phyloP scores from a whole-genome alignment of 2,329 filamentous ascomycete species.

The Thelonectria blattea region DNA sequence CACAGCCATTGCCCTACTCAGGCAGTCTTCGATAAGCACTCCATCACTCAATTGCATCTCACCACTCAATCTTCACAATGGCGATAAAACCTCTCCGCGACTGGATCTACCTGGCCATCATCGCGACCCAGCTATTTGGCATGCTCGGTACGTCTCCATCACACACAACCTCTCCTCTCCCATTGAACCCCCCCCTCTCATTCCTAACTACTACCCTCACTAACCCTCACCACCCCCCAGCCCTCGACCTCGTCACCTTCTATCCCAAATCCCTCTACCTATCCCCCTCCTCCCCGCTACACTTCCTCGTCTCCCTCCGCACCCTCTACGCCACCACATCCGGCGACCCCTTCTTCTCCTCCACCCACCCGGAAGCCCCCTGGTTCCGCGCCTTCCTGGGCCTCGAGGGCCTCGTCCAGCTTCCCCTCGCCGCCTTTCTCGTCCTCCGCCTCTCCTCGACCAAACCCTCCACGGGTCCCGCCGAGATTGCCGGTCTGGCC shows the following conservation, averaged over 20 bases:
- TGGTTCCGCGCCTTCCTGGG: conserved; percentile 60
- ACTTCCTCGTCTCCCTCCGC: conserved; percentile 54
- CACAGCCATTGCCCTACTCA: background rate
- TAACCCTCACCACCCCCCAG: conserved; percentile 39
- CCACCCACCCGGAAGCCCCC: conserved; percentile 43
- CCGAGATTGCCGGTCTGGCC: conserved; percentile 58
- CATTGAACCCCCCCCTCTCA: background rate
- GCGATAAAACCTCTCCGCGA: conserved; percentile 41
- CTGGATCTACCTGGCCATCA: conserved; percentile 44
- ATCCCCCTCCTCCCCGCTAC: conserved; percentile 50
- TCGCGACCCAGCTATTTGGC: conserved; percentile 43
- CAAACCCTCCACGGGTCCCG: conserved; percentile 44
- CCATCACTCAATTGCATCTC: no score
- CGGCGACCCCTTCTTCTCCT: conserved; percentile 60
- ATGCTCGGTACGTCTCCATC: conserved; percentile 45
- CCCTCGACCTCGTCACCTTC: conserved; percentile 59
- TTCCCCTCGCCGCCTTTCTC: conserved; percentile 58
- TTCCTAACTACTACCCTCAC: background rate
- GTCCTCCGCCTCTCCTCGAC: conserved; percentile 46
- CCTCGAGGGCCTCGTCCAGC: conserved; percentile 56
- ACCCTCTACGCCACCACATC: conserved; percentile 54
- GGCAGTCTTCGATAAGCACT: background rate
- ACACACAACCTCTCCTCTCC: background rate
- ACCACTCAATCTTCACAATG: conserved; percentile 22
- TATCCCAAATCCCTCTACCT: conserved; percentile 57